Conservation (phyloP, 2,329 filamentous ascomycete species). For the Talaromyces sp. region DNA sequence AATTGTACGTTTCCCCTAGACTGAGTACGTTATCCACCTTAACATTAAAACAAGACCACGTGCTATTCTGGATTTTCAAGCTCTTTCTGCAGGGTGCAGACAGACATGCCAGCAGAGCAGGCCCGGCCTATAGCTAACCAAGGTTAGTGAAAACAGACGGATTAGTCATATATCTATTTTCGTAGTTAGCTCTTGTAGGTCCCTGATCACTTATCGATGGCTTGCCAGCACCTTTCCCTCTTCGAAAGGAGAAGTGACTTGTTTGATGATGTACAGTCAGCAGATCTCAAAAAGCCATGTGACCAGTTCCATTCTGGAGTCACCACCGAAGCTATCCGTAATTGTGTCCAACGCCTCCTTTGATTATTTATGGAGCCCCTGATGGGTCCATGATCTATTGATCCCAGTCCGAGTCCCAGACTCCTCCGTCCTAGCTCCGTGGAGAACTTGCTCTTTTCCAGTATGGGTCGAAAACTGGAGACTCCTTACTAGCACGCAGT, state of each 20-base stretch:
- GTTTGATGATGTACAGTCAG: background rate
- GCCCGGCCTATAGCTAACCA: background rate
- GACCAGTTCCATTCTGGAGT: background rate
- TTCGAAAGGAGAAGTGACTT: background rate
- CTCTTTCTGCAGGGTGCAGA: background rate
- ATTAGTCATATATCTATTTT: background rate
- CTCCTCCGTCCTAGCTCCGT: background rate
- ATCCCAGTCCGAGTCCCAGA: background rate
- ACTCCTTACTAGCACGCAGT: background rate
- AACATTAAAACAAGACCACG: background rate
- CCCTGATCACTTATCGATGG: background rate
- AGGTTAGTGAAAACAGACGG: background rate
- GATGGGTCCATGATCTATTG: slow-evolving; percentile 1
- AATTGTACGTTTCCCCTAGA: background rate
- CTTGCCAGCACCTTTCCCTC: background rate
- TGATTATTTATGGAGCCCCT: slow-evolving; percentile 3
- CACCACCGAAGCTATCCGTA: background rate
- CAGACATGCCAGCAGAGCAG: background rate
- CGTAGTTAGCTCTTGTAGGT: background rate
- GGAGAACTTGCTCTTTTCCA: background rate
- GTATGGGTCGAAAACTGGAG: background rate
- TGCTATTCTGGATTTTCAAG: background rate
- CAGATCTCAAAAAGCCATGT: background rate
- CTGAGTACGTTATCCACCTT: background rate
- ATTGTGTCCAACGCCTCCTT: background rate